These are phyloP conservation scores for Zymoseptoria pseudotritici DNA, from an alignment of 2,329 filamentous ascomycete species.

Conservation along the genomic window DNA sequence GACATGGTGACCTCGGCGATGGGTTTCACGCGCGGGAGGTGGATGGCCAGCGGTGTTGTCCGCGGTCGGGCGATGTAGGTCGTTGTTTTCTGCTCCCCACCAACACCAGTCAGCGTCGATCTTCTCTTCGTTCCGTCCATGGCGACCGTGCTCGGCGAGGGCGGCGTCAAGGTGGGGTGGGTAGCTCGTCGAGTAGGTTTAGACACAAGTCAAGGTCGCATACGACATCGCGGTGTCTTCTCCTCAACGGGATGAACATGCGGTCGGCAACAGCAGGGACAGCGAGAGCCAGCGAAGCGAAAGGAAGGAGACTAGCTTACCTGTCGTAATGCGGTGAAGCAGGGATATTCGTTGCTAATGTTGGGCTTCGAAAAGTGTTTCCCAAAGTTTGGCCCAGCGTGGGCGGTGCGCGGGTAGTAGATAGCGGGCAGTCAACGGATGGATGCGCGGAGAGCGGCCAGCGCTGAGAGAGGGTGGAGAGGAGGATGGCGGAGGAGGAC, in stretches of 20 bases:
- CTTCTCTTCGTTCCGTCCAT: neutral
- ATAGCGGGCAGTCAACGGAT: neutral
- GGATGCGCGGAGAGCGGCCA: neutral
- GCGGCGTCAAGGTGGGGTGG: neutral
- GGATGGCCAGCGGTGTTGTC: conserved; percentile 9
- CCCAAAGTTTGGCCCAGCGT: neutral
- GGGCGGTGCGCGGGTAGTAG: neutral
- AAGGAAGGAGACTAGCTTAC: neutral
- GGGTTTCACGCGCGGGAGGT: conserved; percentile 17
- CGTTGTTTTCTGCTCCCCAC: neutral
- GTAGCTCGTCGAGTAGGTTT: neutral
- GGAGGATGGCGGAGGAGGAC: neutral
- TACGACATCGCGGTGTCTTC: neutral
- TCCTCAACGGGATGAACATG: neutral
- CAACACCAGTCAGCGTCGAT: neutral
- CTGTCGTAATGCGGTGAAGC: neutral
- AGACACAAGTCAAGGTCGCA: neutral
- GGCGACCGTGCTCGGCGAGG: neutral
- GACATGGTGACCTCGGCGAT: conserved; percentile 24
- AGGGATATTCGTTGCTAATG: neutral
- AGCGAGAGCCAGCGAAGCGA: neutral
- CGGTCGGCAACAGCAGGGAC: neutral
- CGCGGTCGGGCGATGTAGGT: conserved; percentile 3
- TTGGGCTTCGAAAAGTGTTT: neutral
- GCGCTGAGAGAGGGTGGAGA: neutral